phyloP scores from a whole-genome alignment of 768 basidiomycete species.

The Dioszegia hungarica region DNA sequence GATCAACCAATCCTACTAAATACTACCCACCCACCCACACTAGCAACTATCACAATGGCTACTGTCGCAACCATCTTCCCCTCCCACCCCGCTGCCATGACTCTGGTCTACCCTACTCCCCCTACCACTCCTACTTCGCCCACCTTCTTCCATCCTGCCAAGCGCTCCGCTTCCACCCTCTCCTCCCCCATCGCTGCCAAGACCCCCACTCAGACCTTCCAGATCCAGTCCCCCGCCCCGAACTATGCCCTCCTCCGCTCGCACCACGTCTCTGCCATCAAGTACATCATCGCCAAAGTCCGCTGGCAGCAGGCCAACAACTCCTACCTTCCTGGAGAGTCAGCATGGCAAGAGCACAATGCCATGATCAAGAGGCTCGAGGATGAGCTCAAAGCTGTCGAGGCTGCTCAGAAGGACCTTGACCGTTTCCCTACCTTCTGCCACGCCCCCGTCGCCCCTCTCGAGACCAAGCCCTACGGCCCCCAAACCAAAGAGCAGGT shows the following conservation, averaged over 20 bases:
- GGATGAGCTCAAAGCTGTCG: slow-evolving; percentile 21
- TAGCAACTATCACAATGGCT: too few species aligned
- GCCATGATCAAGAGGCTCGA: slow-evolving; percentile 32
- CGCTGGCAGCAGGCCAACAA: slow-evolving; percentile 35
- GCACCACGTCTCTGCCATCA: slow-evolving; percentile 25
- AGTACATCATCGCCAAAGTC: slow-evolving; percentile 33
- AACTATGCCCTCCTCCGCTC: slow-evolving; percentile 31
- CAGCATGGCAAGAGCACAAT: slow-evolving; percentile 31
- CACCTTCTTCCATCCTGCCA: background rate
- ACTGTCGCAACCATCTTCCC: too few species aligned
- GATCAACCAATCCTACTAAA: too few species aligned
- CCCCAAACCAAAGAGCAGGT: slow-evolving; percentile 27
- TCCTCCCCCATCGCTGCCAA: background rate
- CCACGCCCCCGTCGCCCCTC: slow-evolving; percentile 17
- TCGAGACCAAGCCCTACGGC: slow-evolving; percentile 28
- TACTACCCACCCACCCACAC: too few species aligned
- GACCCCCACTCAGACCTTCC: background rate
- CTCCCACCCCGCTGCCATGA: slow-evolving; percentile 33
- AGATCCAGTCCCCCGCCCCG: slow-evolving; percentile 2
- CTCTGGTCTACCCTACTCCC: slow-evolving; percentile 21
- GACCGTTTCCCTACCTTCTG: slow-evolving; percentile 27
- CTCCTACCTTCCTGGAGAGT: slow-evolving; percentile 26
- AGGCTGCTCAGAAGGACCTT: slow-evolving; percentile 29
- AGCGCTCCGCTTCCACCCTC: background rate
- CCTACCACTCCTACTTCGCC: slow-evolving; percentile 20